phyloP scores from a whole-genome alignment of 75 land plant species.

The Picea glauca region DNA sequence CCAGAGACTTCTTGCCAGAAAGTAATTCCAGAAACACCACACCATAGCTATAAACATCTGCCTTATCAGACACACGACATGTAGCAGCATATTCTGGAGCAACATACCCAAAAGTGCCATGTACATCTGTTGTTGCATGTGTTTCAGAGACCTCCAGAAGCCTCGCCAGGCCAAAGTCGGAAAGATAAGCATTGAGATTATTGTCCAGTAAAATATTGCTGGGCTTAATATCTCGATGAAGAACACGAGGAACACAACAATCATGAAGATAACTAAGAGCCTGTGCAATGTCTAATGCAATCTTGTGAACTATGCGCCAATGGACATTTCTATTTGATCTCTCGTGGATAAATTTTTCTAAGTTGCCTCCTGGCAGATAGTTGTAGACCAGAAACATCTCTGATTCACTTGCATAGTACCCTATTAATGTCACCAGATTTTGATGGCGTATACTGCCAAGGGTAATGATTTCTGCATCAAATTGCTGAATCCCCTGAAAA shows the following conservation, averaged over 20 bases:
- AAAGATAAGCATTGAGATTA: constrained; percentile 61
- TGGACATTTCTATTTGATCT: constrained; percentile 19
- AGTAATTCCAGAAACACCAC: constrained; percentile 74
- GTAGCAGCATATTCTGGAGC: constrained; percentile 84
- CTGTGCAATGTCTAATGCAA: constrained; percentile 59
- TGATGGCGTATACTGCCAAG: constrained; percentile 60
- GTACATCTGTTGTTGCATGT: constrained; percentile 82
- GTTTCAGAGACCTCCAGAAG: constrained; percentile 73
- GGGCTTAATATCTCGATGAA: constrained; percentile 78
- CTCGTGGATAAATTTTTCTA: constrained; percentile 54
- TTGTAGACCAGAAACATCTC: constrained; percentile 79
- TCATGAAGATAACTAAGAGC: constrained; percentile 65
- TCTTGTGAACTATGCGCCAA: constrained; percentile 55
- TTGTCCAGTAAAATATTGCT: constrained; percentile 75
- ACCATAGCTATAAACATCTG: constrained; percentile 84
- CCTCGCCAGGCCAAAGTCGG: constrained; percentile 79
- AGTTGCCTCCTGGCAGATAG: constrained; percentile 68
- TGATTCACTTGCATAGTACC: constrained; percentile 63
- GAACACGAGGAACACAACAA: constrained; percentile 57
- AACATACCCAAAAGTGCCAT: constrained; percentile 79
- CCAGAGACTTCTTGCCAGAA: constrained; percentile 67
- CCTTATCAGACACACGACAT: constrained; percentile 68
- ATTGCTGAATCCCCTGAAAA: constrained; percentile 73
- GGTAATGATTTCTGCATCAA: constrained; percentile 72
- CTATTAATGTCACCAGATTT: constrained; percentile 67